Evolutionary conservation across 805 yeast genomes (phyloP), one percentile per base, ranked within the genome.

Genomic region (Kodamaea sagamina): DNA sequence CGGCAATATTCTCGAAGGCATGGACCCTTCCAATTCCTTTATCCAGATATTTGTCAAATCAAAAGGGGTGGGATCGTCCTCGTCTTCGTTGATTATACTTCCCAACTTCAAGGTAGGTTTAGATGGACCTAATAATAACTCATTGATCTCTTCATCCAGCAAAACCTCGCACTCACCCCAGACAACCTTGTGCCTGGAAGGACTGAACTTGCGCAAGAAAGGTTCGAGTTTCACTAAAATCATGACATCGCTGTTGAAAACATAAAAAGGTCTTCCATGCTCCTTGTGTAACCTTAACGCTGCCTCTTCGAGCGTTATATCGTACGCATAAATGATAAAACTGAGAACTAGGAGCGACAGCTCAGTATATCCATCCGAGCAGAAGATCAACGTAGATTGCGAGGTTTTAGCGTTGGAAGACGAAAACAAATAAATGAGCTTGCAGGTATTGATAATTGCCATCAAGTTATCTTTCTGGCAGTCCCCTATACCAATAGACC

Each of bases 301-400:
- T 1, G 89, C 90, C 29, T 84, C 82, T 19, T 84, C 81, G 9
- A 87, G 62, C 0, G 77, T 51, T 13, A 79, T 56, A 29, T 84
- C 79, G 42, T 82, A 76, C 1, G 86, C 61, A 62, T 84, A 92
- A 45, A 92, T 84, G 44, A 85, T 51, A 53, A 78, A 90, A 43
- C 89, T 77, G 26, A 88, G 66, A 0, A 80, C 77, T 29, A 90
- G 62, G n/a, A 92, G 71, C 4, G 96, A 81, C 40, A 90, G 84
- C 57, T 89, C 97, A 0, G 97, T 88, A 62, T 90, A 92, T 0
- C 98, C 98, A 63, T 92, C 97, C 1, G 86, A 78, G 56, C 96
- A 89, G 58, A 81, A 84, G 7, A 90, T 67, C 47, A 90, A 70
- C 0, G 81, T 67, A 3, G 79, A 74, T 39, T 69, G 46, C 2